Evolutionary conservation across 2,329 filamentous ascomycete genomes (phyloP), one percentile per base, ranked within the genome.

Genomic region (Hymenoscyphus albidus): DNA sequence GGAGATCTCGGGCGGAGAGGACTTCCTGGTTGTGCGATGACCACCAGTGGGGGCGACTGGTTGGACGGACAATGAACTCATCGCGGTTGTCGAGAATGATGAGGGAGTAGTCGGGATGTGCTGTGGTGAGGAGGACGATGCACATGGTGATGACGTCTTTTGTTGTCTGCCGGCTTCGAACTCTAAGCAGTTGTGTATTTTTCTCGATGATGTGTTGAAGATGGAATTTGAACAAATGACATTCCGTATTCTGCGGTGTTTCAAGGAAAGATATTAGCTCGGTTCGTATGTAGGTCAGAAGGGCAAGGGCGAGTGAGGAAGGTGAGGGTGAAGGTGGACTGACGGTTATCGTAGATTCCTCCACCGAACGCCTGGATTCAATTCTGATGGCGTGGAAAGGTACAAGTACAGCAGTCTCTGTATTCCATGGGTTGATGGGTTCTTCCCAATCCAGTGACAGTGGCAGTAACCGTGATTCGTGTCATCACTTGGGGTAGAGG

Each of bases 71-170:
- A 68, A 89, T 85, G 77, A 84, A 89, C 75, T 89, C 90, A 79
- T 94, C 91, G 71, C 91, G 85, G 76, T 94, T 94, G 78, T 93
- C 86, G 74, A 93, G 80, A 66, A 91, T 78, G 71, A 94, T 89
- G 66, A 93, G 81, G 32, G 88, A 83, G 77, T 93, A 93, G 69
- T 84, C 80, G 10, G 91, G 90, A 74, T 93, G 90, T 57, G 88
- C 83, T 18, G 90, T 93, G 32, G 90, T 91, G 65, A 92, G 80
- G 57, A 93, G 80, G 59, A 87, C 88, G 78, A 93, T 93, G 75
- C 91, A 93, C 90, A 93, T 93, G 64, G 61, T 68, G 63, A 22
- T 35, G 35, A 35, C 35, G 35, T 35, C 27, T 27, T 35, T n/a
- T 59, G 59, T 58, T 62, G 40, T 59, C 18, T 59, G 14, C 10